These are phyloP conservation scores for Phytopythium chamaehyphon DNA, from an alignment of 352 stramenopile genomes.

Conservation along the genomic window DNA sequence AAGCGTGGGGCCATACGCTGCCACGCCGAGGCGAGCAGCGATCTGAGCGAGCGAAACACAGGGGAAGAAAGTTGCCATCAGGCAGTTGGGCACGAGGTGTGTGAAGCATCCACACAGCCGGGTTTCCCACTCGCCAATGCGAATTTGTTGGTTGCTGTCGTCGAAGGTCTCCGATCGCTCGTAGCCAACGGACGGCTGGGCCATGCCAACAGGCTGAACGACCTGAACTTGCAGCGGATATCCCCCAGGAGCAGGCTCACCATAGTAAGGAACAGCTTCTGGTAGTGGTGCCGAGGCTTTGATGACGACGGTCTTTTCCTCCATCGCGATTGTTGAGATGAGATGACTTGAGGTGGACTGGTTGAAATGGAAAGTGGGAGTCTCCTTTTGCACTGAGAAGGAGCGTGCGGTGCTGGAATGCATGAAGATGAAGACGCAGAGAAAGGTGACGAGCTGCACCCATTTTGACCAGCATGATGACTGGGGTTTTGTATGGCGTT, in stretches of 20 bases:
- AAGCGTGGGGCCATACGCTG: slow-evolving; percentile 22
- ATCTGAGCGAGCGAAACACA: slow-evolving; percentile 53
- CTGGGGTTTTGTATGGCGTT: slow-evolving; percentile 18
- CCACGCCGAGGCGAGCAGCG: slow-evolving; percentile 27
- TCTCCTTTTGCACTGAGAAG: too few species aligned
- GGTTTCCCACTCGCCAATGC: not conserved
- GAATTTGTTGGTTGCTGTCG: slow-evolving; percentile 9
- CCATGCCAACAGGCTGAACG: not conserved
- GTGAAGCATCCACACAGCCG: slow-evolving; percentile 14
- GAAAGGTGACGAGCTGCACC: too few species aligned
- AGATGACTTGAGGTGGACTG: not conserved
- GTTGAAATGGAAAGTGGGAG: slow-evolving; percentile 6
- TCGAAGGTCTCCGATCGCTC: too few species aligned
- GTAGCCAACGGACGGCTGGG: too few species aligned
- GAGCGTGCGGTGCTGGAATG: not conserved
- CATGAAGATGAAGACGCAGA: slow-evolving; percentile 2
- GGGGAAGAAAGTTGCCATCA: slow-evolving; percentile 43
- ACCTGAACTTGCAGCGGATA: not conserved
- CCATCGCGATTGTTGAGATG: slow-evolving; percentile 6
- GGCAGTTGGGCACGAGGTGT: slow-evolving; percentile 35
- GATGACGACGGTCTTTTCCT: too few species aligned
- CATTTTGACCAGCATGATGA: not conserved
- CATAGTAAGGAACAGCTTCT: slow-evolving; percentile 8
- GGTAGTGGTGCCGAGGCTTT: slow-evolving; percentile 6
- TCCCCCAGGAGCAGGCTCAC: too few species aligned